Base-by-base conservation (phyloP, 805 yeast species). In the Metschnikowia borealis region DNA sequence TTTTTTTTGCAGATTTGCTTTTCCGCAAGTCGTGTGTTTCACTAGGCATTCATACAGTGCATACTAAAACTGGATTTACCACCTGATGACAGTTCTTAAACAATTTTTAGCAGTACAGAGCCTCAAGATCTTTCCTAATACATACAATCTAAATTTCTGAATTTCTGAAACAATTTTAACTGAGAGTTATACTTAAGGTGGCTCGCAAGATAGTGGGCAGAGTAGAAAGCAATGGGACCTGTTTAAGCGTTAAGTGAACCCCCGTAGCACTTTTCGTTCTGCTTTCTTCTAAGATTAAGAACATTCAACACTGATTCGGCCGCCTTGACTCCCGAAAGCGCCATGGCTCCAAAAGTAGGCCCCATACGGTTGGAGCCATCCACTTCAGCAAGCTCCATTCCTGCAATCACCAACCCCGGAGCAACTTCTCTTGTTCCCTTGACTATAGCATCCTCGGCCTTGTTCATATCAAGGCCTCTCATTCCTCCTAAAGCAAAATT, bases 311-410 rank as follows among this genome's bases (percentile, higher is more conserved):
- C 73, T 58, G 69, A 57, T 61, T 85, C 88, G 21, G 90, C 91
- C 39, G 91, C 90, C 69, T 84, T 84, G 58, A 85, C 84, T 60
- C 92, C 92, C 26, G 87, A 80, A 50, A 84, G 78, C 33, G 81
- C 85, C 91, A 85, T 85, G 43, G 90, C 90, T 52, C 89, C 90
- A 58, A 85, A 85, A 37, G 90, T 85, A 46, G 92, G 91, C 26
- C 91, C 91, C 90, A 85, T 85, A 70, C 92, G 80, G 77, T 84
- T 83, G 58, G 81, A 79, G 23, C 90, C 90, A 61, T 84, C 88
- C 48, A 85, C 80, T 64, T 85, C 90, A 33, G 88, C 83, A 56
- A 84, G 75, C 69, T 85, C 91, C 92, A 85, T 85, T 60, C 92
- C 91, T 11, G 80, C 79, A 45, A 86, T 84, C 53, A 82, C 83